These are phyloP conservation scores for Calocybe indica DNA, from an alignment of 768 basidiomycete species.

Conservation along the genomic window DNA sequence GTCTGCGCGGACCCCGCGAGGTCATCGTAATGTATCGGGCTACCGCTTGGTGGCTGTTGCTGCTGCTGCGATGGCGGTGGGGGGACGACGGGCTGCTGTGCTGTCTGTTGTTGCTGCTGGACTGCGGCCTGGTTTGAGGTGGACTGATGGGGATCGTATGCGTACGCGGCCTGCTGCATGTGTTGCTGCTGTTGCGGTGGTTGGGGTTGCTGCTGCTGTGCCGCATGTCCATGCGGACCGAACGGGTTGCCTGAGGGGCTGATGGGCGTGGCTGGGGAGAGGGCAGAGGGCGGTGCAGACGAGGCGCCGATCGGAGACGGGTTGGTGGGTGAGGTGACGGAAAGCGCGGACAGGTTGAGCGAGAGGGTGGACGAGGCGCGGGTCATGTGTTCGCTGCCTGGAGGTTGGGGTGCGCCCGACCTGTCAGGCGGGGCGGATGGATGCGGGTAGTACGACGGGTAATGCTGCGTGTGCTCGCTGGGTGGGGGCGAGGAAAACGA, in stretches of 20 bases:
- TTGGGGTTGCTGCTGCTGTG: no score
- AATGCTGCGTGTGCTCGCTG: constrained; percentile 2
- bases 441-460: constrained; percentile 1
- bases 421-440: background rate
- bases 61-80: constrained; percentile 31
- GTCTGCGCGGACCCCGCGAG: constrained; percentile 8
- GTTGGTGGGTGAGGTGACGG: constrained; percentile 61
- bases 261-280: constrained; percentile 56
- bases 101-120: no score
- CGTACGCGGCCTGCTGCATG: no score
- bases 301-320: constrained; percentile 57
- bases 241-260: constrained; percentile 43
- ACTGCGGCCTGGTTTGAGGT: no score
- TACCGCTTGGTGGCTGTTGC: constrained; percentile 20
- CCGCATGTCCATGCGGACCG: constrained; percentile 25
- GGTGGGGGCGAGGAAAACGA: constrained; percentile 7
- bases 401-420: background rate
- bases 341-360: constrained; percentile 62
- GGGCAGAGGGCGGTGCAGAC: constrained; percentile 27
- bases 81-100: background rate
- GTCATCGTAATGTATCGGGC: constrained; percentile 12
- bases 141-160: no score
- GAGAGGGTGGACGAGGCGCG: constrained; percentile 37
- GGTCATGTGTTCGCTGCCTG: background rate
- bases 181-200: no score